Percentiles rank a stretch among this genome's conserved stretches.
Evolutionary conservation across 495 filamentous ascomycete species (phyloP).

Genomic region (Aspergillus cavernicola): DNA sequence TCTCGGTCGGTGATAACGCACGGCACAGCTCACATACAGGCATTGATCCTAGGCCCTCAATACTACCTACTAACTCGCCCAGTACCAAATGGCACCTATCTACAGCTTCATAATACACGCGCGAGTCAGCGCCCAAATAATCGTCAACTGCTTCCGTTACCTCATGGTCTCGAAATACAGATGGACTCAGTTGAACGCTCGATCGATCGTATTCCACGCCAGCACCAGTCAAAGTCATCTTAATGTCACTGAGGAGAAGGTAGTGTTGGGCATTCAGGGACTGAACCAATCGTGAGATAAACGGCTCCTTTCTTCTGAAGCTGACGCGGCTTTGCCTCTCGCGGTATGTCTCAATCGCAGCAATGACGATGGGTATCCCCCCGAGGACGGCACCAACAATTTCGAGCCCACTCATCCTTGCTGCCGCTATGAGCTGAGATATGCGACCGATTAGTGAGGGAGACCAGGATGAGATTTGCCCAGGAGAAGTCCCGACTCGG

Average conservation of each 20-base stretch:
- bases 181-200: neutral
- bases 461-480: neutral
- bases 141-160: slow-evolving; percentile 3
- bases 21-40: neutral
- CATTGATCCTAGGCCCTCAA: neutral
- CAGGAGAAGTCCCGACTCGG: too few species aligned
- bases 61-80: neutral
- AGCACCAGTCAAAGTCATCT: neutral
- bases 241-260: neutral
- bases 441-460: too few species aligned
- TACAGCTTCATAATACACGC: neutral
- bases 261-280: slow-evolving; percentile 6
- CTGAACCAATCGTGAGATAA: slow-evolving; percentile 3
- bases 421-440: too few species aligned
- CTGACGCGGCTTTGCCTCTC: neutral
- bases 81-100: neutral
- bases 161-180: neutral
- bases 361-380: neutral
- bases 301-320: slow-evolving; percentile 2
- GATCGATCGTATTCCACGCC: neutral
- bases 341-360: neutral
- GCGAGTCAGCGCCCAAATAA: slow-evolving; percentile 1
- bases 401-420: neutral
- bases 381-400: neutral
- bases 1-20: too few species aligned